Evolutionary conservation across 768 basidiomycete species (phyloP).

Genomic region (Rhizopogon vesiculosus): DNA sequence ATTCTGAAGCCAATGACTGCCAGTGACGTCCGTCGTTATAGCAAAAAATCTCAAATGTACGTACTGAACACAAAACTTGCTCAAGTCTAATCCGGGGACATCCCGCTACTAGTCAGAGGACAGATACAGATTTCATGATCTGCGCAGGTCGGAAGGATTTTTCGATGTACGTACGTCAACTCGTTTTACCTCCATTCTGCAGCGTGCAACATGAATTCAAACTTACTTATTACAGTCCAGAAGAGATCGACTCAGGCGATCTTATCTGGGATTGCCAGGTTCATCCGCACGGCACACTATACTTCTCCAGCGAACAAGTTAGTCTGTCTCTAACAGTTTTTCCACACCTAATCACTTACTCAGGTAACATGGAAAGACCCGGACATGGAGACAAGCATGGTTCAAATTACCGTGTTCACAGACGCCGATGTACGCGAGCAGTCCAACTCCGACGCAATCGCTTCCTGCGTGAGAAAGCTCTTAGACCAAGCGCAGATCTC

Average conservation of each 20-base stretch:
- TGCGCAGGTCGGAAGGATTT: neutral
- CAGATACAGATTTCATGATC: neutral
- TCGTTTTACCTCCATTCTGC: neutral
- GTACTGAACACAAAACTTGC: neutral
- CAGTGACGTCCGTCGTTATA: neutral
- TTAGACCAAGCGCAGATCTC: neutral
- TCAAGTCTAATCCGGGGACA: neutral
- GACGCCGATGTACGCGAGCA: neutral
- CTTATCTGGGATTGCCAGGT: neutral
- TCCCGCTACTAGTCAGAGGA: neutral
- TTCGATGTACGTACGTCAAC: neutral
- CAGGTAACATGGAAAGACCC: neutral
- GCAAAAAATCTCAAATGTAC: slow-evolving; percentile 1
- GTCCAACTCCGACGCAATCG: neutral
- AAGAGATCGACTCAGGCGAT: neutral
- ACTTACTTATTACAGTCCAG: neutral
- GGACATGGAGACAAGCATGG: neutral
- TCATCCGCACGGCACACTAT: neutral
- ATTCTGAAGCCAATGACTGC: neutral
- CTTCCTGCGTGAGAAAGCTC: neutral
- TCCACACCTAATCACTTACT: neutral
- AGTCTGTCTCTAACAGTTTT: neutral
- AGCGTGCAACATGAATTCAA: neutral
- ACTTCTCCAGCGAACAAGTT: neutral
- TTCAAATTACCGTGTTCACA: neutral